Conservation (phyloP, 768 basidiomycete genomes). For the Boletus vermiculosoides region DNA sequence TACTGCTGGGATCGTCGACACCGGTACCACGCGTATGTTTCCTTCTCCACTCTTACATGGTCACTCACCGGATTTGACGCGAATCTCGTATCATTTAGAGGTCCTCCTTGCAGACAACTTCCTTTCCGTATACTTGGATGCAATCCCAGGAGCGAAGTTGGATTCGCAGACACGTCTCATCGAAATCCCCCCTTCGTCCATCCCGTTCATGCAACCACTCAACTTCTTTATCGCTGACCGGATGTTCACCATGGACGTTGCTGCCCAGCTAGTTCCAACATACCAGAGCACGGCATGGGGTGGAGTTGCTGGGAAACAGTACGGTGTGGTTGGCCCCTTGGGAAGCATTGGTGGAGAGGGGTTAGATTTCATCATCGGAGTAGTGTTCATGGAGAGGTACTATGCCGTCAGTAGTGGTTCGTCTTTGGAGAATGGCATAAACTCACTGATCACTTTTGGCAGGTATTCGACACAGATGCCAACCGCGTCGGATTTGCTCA, state of each 20-base stretch:
- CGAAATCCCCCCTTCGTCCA: slow-evolving; percentile 15
- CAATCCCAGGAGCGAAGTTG: slow-evolving; percentile 15
- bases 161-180: slow-evolving; percentile 4
- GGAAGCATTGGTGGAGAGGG: neutral
- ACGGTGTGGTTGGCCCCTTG: neutral
- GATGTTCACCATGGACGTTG: slow-evolving; percentile 14
- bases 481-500: slow-evolving; percentile 21
- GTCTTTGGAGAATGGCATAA: neutral
- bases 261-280: slow-evolving; percentile 19
- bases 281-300: slow-evolving; percentile 14
- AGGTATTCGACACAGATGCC: slow-evolving; percentile 23
- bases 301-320: slow-evolving; percentile 9
- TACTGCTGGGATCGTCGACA: slow-evolving; percentile 30
- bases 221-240: slow-evolving; percentile 8
- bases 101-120: slow-evolving; percentile 25
- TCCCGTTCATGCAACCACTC: slow-evolving; percentile 16
- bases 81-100: neutral
- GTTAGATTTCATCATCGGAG: neutral
- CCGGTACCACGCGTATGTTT: slow-evolving; percentile 25
- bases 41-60: neutral
- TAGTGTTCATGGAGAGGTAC: neutral
- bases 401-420: slow-evolving; percentile 1
- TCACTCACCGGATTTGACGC: neutral
- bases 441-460: neutral
- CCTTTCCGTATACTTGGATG: slow-evolving; percentile 13